Conservation (phyloP, 2,329 filamentous ascomycete genomes). For the Diatrype stigma region DNA sequence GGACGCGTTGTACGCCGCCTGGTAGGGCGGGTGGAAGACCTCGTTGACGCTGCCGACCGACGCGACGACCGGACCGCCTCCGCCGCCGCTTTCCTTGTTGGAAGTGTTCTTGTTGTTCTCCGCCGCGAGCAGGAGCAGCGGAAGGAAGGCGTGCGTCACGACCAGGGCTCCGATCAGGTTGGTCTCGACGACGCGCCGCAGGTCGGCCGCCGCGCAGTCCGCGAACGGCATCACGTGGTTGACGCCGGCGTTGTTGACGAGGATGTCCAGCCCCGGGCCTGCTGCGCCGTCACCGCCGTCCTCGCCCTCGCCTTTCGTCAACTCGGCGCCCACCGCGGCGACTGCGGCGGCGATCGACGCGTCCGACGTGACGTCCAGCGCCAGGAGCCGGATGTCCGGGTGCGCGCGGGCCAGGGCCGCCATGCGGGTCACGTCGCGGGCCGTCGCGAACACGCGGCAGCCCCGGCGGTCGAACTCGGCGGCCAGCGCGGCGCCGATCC, state of each 20-base stretch:
- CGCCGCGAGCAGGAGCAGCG: constrained; percentile 24
- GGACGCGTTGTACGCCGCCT: constrained; percentile 26
- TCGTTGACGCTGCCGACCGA: constrained; percentile 26
- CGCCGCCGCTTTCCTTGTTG: background rate
- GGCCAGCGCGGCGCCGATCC: constrained; percentile 21
- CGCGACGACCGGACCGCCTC: constrained; percentile 17
- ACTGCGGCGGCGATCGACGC: constrained; percentile 18
- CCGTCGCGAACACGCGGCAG: constrained; percentile 11
- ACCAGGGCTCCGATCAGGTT: constrained; percentile 27
- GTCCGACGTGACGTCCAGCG: constrained; percentile 26
- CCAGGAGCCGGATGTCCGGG: constrained; percentile 20
- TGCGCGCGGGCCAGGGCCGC: constrained; percentile 10
- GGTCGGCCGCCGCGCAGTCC: constrained; percentile 14
- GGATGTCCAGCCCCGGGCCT: constrained; percentile 16
- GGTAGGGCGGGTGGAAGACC: constrained; percentile 26
- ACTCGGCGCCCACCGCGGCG: constrained; percentile 8
- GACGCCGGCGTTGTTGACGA: constrained; percentile 25
- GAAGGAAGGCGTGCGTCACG: constrained; percentile 29
- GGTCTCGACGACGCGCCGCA: constrained; percentile 17
- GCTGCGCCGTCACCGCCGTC: background rate
- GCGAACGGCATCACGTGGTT: constrained; percentile 19
- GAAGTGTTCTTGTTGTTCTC: background rate
- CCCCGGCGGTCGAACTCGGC: constrained; percentile 1
- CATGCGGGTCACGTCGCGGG: constrained; percentile 23
- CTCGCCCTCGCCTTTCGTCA: background rate